Percentiles rank a stretch among this genome's conserved stretches.
Conservation (phyloP, 495 filamentous ascomycete genomes). For the Glarea lozoyensis region DNA sequence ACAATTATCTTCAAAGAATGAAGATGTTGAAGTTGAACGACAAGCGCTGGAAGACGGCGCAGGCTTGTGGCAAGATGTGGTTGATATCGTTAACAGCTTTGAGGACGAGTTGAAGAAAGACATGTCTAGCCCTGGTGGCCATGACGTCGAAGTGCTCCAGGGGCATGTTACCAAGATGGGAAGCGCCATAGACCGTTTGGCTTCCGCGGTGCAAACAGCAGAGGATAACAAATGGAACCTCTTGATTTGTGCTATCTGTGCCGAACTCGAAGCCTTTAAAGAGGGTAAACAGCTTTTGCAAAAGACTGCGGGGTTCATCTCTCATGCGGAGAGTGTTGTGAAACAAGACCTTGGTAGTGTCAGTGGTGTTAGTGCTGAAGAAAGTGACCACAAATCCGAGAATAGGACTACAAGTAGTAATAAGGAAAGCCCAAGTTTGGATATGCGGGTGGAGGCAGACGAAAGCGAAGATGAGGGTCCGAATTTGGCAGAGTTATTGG, state of each 20-base stretch:
- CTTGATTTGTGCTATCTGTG: conserved; percentile 77
- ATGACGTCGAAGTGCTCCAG: conserved; percentile 26
- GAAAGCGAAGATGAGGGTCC: conserved; percentile 20
- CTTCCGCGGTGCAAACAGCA: conserved; percentile 48
- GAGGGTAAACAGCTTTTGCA: conserved; percentile 60
- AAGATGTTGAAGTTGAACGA: conserved; percentile 54
- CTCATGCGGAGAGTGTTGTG: not conserved
- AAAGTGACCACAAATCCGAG: not conserved
- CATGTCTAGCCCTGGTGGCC: conserved; percentile 3
- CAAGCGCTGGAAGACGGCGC: conserved; percentile 77
- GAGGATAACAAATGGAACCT: conserved; percentile 73
- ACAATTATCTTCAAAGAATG: conserved; percentile 38
- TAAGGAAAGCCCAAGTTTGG: not conserved
- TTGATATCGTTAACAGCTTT: conserved; percentile 55
- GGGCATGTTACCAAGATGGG: conserved; percentile 48
- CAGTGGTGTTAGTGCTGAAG: not conserved
- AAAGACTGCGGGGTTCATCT: conserved; percentile 16
- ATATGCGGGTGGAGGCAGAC: conserved; percentile 3
- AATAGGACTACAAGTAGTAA: not conserved
- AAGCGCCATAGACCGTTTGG: conserved; percentile 46
- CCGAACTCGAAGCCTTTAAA: conserved; percentile 76
- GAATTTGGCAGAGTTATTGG: conserved; percentile 15
- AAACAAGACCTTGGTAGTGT: not conserved
- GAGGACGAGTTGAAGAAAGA: conserved; percentile 35
- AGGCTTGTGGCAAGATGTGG: conserved; percentile 65